These are phyloP conservation scores for Kwoniella sp. DNA, from an alignment of 768 basidiomycete genomes.

Conservation along the genomic window DNA sequence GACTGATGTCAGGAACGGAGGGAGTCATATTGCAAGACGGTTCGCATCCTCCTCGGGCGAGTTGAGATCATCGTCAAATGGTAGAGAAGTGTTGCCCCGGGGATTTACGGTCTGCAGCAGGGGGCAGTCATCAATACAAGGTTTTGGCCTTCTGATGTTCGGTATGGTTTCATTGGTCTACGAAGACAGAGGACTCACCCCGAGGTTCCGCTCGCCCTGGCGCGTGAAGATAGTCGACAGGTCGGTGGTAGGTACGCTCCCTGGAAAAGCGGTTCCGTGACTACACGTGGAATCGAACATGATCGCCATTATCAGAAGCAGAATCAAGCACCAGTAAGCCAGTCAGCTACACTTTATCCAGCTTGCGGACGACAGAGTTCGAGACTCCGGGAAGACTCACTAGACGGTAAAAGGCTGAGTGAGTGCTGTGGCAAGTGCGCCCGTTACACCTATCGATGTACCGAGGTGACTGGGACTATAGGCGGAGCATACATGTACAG, in stretches of 20 bases:
- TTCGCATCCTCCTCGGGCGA: no score
- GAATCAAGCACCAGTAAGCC: background rate
- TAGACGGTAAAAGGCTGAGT: constrained; percentile 18
- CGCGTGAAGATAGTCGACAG: constrained; percentile 14
- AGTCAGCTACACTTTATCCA: no score
- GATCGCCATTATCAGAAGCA: background rate
- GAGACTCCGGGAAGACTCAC: constrained; percentile 12
- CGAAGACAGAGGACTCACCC: constrained; percentile 25
- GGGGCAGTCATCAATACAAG: no score
- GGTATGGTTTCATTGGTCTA: no score
- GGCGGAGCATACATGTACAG: background rate
- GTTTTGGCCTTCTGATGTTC: no score
- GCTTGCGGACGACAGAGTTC: background rate
- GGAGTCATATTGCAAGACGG: no score
- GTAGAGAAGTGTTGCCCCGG: no score
- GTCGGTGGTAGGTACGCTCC: constrained; percentile 15
- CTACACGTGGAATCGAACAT: background rate
- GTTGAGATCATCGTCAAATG: no score
- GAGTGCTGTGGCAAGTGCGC: constrained; percentile 7
- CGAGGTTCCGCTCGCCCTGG: constrained; percentile 23
- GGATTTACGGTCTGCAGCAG: no score
- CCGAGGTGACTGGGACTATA: constrained; percentile 14
- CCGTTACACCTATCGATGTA: constrained; percentile 19
- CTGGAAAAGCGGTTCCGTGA: constrained; percentile 17
- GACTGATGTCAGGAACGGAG: no score